These are phyloP conservation scores for Penicillium roqueforti DNA, from an alignment of 495 filamentous ascomycete genomes.

Conservation along the genomic window DNA sequence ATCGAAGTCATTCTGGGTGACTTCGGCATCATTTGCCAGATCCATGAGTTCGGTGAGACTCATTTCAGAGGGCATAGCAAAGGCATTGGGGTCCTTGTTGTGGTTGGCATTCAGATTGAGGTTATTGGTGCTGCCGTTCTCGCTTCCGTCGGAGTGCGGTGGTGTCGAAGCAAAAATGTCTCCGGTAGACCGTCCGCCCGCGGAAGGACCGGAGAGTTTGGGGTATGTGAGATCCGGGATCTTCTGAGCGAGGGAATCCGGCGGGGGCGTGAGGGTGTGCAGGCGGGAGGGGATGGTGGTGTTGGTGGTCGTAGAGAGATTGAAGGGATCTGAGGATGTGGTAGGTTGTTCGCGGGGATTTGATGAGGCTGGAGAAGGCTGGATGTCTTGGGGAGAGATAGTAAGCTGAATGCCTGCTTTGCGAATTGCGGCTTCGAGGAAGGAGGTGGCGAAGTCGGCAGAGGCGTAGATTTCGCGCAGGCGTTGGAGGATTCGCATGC, in stretches of 20 bases:
- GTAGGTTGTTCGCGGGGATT: constrained; percentile 4
- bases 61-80: constrained; percentile 36
- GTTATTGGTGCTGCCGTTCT: constrained; percentile 45
- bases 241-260: constrained; percentile 43
- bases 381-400: constrained; percentile 39
- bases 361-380: constrained; percentile 18
- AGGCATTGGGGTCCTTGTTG: constrained; percentile 23
- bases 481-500: constrained; percentile 77
- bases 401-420: constrained; percentile 65
- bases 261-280: constrained; percentile 41
- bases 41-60: constrained; percentile 46
- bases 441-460: constrained; percentile 79
- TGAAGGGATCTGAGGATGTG: constrained; percentile 17
- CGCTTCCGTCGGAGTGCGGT: constrained; percentile 42
- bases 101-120: constrained; percentile 32
- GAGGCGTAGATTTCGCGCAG: constrained; percentile 82
- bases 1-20: constrained; percentile 50
- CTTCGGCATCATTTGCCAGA: constrained; percentile 45
- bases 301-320: too few species aligned
- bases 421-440: constrained; percentile 77
- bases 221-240: constrained; percentile 44
- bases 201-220: constrained; percentile 15
- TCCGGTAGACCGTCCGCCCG: constrained; percentile 16
- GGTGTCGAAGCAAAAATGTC: constrained; percentile 41
- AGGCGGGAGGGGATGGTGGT: constrained; percentile 19